Conservation (phyloP, 139 green algal species). For the Chlamydomonas eustigma region DNA sequence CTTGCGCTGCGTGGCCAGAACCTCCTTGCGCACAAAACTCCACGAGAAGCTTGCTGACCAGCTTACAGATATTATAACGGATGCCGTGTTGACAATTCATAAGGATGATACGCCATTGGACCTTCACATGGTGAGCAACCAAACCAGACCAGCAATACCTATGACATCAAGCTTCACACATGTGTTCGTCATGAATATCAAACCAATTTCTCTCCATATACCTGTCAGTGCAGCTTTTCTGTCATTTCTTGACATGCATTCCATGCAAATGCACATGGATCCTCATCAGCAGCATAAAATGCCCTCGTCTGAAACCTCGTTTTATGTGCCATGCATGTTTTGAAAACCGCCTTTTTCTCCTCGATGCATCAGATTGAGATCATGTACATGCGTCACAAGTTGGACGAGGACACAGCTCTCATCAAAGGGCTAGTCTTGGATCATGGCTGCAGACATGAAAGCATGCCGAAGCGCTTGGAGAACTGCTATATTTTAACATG, state of each 20-base stretch:
- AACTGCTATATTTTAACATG: constrained; percentile 89
- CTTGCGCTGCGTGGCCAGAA: constrained; percentile 87
- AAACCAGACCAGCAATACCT: not conserved
- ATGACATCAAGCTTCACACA: not conserved
- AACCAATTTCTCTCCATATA: no score
- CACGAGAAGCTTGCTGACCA: constrained; percentile 75
- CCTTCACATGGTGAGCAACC: constrained; percentile 85
- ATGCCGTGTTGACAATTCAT: constrained; percentile 77
- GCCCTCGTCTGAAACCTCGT: no score
- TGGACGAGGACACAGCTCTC: constrained; percentile 90
- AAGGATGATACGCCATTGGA: constrained; percentile 81
- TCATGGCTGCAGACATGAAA: constrained; percentile 92
- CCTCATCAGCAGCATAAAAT: no score
- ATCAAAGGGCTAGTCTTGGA: constrained; percentile 93
- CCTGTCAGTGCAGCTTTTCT: no score
- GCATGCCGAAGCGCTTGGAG: constrained; percentile 96
- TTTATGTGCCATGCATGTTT: no score
- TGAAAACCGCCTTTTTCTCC: no score
- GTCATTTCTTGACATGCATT: no score
- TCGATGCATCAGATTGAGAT: constrained; percentile 79
- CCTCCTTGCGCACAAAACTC: constrained; percentile 91
- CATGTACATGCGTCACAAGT: constrained; percentile 98
- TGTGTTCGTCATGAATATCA: no score
- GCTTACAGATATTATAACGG: constrained; percentile 86
- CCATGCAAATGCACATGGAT: no score